Conservation (phyloP, 768 basidiomycete species). For the Agrocybe chaxingu region DNA sequence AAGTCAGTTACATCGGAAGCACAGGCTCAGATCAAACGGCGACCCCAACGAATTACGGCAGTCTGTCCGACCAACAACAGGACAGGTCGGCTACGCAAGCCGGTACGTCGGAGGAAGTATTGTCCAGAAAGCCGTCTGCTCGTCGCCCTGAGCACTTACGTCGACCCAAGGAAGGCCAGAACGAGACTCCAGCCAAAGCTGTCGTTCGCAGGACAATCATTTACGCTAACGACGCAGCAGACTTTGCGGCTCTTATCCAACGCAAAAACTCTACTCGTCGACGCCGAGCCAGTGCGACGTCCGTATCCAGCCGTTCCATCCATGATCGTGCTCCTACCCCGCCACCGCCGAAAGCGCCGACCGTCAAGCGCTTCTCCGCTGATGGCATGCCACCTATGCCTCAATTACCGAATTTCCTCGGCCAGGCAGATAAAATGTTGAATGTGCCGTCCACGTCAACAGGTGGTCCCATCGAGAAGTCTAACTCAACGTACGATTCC, state of each 20-base stretch:
- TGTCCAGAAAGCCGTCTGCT: constrained; percentile 31
- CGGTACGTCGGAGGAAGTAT: constrained; percentile 25
- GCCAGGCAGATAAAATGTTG: constrained; percentile 38
- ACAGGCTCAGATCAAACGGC: constrained; percentile 28
- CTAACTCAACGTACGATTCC: constrained; percentile 72
- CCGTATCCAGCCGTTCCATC: constrained; percentile 67
- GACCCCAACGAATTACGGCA: constrained; percentile 19
- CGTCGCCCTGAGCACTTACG: constrained; percentile 37
- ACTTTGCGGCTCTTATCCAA: constrained; percentile 52
- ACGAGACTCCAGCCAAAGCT: constrained; percentile 36
- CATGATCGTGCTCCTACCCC: constrained; percentile 84
- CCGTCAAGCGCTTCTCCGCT: constrained; percentile 58
- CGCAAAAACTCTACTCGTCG: constrained; percentile 59
- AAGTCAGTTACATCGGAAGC: constrained; percentile 23
- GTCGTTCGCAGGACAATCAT: constrained; percentile 80
- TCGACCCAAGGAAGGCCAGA: constrained; percentile 35
- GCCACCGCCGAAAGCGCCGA: constrained; percentile 66
- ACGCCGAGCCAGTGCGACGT: constrained; percentile 58
- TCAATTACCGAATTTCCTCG: constrained; percentile 51
- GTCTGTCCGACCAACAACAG: constrained; percentile 9
- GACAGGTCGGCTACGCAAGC: constrained; percentile 5
- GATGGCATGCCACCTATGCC: constrained; percentile 71
- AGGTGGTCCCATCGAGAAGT: constrained; percentile 53
- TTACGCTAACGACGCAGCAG: constrained; percentile 66
- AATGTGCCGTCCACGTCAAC: constrained; percentile 33